Evolutionary conservation across 1,139 yeast species (phyloP).

Genomic region (Magnusiomyces ingens): DNA sequence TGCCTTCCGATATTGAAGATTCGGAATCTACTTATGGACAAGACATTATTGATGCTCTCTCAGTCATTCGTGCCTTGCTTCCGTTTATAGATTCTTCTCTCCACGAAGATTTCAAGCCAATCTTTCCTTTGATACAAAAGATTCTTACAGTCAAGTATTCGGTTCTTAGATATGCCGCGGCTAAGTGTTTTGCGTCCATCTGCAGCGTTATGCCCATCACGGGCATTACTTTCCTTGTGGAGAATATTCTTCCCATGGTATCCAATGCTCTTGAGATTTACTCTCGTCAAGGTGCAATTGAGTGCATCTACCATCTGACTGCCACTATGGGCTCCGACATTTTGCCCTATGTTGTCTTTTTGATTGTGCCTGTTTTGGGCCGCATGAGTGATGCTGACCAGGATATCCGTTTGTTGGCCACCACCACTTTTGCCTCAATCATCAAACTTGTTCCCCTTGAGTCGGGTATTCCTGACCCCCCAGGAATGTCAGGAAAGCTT

Average conservation of each 20-base stretch:
- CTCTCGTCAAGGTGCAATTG: slow-evolving; percentile 91
- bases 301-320: slow-evolving; percentile 80
- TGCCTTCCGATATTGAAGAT: slow-evolving; percentile 36
- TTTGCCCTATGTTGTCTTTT: slow-evolving; percentile 88
- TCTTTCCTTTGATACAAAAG: slow-evolving; percentile 45
- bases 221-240: slow-evolving; percentile 77
- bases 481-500: slow-evolving; percentile 79
- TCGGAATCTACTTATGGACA: slow-evolving; percentile 59
- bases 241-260: slow-evolving; percentile 69
- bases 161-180: slow-evolving; percentile 82
- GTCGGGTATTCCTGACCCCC: slow-evolving; percentile 96
- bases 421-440: slow-evolving; percentile 94
- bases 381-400: slow-evolving; percentile 95
- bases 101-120: slow-evolving; percentile 43
- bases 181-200: slow-evolving; percentile 80
- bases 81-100: slow-evolving; percentile 52
- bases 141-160: slow-evolving; percentile 67
- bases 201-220: slow-evolving; percentile 67
- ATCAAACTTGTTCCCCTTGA: slow-evolving; percentile 94
- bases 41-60: slow-evolving; percentile 76
- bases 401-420: slow-evolving; percentile 84
- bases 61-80: slow-evolving; percentile 68
- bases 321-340: slow-evolving; percentile 82
- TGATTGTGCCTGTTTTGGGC: slow-evolving; percentile 93
- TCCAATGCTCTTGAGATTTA: slow-evolving; percentile 69